A percentile compares a stretch with the other conserved stretches of the same genome.
phyloP scores from a whole-genome alignment of 2,329 filamentous ascomycete genomes.

The Malbranchea zuffiana region DNA sequence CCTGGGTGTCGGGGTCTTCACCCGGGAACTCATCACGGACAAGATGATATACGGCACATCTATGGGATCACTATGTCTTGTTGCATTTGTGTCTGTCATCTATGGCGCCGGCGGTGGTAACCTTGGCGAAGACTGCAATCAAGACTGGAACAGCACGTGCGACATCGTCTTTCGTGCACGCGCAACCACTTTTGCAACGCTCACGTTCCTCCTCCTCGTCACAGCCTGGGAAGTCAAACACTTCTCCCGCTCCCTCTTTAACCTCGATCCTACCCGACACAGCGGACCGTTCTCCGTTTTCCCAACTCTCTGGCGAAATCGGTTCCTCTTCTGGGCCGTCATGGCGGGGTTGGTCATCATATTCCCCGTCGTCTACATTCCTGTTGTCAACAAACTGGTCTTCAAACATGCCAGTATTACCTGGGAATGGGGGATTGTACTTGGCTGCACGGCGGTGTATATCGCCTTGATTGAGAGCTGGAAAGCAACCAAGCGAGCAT shows the following conservation, averaged over 20 bases:
- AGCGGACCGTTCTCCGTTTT: conserved; percentile 56
- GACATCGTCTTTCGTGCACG: conserved; percentile 54
- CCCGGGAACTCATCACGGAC: conserved; percentile 31
- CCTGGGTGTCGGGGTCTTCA: conserved; percentile 32
- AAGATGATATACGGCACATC: conserved; percentile 34
- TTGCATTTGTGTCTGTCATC: conserved; percentile 30
- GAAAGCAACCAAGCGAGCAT: conserved; percentile 52
- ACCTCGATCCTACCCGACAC: conserved; percentile 41
- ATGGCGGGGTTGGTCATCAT: conserved; percentile 44
- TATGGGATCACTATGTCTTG: conserved; percentile 38
- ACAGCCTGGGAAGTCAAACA: conserved; percentile 70
- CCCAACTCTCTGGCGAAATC: conserved; percentile 56
- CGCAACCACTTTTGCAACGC: conserved; percentile 60
- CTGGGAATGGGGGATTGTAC: conserved; percentile 60
- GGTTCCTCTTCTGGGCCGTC: conserved; percentile 58
- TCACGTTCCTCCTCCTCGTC: conserved; percentile 65
- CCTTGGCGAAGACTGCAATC: conserved; percentile 46
- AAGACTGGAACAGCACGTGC: conserved; percentile 39
- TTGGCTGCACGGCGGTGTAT: conserved; percentile 49
- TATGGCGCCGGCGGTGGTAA: conserved; percentile 33
- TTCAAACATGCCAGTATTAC: conserved; percentile 55
- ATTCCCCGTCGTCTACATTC: conserved; percentile 55
- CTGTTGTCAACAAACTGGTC: conserved; percentile 51
- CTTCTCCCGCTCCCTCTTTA: conserved; percentile 63
- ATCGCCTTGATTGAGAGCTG: conserved; percentile 52